phyloP scores from a whole-genome alignment of 1,284 basidiomycete genomes.

The Ustilago nuda region DNA sequence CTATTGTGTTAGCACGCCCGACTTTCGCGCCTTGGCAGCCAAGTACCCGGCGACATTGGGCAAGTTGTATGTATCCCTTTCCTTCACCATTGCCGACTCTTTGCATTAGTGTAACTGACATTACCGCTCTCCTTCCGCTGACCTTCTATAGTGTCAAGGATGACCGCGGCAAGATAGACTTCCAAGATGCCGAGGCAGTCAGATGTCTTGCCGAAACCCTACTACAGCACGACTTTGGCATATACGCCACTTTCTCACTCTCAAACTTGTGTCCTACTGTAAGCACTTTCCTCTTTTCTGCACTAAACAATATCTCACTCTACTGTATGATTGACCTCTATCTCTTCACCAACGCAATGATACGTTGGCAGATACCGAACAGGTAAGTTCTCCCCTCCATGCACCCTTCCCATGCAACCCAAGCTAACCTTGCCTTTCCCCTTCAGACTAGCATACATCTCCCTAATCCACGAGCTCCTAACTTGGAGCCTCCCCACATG shows the following conservation, averaged over 20 bases:
- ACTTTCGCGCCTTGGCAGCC: constrained; percentile 29
- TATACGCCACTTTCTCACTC: constrained; percentile 20
- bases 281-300: constrained; percentile 7
- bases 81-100: neutral
- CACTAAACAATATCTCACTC: neutral
- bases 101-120: neutral
- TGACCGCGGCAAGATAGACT: constrained; percentile 43
- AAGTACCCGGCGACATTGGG: constrained; percentile 30
- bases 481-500: constrained; percentile 7
- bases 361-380: constrained; percentile 3
- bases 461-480: constrained; percentile 28
- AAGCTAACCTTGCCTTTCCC: neutral
- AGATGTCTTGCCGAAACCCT: constrained; percentile 39
- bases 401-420: neutral
- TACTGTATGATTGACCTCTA: neutral
- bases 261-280: constrained; percentile 40
- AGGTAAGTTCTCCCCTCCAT: neutral
- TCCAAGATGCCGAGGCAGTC: constrained; percentile 38
- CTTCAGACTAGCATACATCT: constrained; percentile 35
- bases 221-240: constrained; percentile 35
- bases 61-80: constrained; percentile 15
- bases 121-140: neutral
- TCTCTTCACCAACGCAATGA: neutral
- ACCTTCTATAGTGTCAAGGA: constrained; percentile 21
- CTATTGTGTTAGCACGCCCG: constrained; percentile 18